Conservation (phyloP, 768 basidiomycete genomes). For the Hypholoma sublateritium region DNA sequence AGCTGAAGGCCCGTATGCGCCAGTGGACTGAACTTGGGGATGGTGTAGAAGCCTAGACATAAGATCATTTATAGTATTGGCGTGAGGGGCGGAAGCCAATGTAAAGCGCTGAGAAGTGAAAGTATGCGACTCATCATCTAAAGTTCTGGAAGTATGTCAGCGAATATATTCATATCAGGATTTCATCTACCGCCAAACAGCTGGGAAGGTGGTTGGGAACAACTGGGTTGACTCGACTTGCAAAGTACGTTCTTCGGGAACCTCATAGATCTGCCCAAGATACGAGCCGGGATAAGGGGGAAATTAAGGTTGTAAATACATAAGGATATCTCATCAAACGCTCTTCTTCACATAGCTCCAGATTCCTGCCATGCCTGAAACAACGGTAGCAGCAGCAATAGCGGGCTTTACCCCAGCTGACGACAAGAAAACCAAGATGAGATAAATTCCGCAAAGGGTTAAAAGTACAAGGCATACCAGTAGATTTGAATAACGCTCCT, state of each 20-base stretch:
- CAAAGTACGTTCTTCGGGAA: constrained; percentile 35
- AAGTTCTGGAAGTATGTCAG: constrained; percentile 49
- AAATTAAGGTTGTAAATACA: constrained; percentile 54
- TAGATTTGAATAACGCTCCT: constrained; percentile 90
- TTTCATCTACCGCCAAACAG: constrained; percentile 41
- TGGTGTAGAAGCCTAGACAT: constrained; percentile 17
- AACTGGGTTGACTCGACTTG: constrained; percentile 18
- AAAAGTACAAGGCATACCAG: constrained; percentile 62
- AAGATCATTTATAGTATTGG: constrained; percentile 45
- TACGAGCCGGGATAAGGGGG: constrained; percentile 41
- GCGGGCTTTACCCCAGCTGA: constrained; percentile 92
- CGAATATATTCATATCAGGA: constrained; percentile 43
- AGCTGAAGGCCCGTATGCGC: not conserved
- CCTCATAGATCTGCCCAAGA: constrained; percentile 42
- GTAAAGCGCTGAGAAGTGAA: constrained; percentile 24
- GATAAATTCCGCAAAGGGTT: constrained; percentile 21
- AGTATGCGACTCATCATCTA: constrained; percentile 35
- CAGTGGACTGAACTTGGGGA: constrained; percentile 6
- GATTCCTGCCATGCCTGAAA: constrained; percentile 85
- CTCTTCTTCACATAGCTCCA: constrained; percentile 96
- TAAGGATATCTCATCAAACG: constrained; percentile 58
- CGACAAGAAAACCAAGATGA: constrained; percentile 37
- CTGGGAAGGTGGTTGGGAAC: constrained; percentile 33
- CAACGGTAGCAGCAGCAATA: constrained; percentile 83
- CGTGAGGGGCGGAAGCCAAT: constrained; percentile 24